Base-by-base conservation (phyloP, 371 early-diverging fungal genomes). In the Phascolomyces articulosus region DNA sequence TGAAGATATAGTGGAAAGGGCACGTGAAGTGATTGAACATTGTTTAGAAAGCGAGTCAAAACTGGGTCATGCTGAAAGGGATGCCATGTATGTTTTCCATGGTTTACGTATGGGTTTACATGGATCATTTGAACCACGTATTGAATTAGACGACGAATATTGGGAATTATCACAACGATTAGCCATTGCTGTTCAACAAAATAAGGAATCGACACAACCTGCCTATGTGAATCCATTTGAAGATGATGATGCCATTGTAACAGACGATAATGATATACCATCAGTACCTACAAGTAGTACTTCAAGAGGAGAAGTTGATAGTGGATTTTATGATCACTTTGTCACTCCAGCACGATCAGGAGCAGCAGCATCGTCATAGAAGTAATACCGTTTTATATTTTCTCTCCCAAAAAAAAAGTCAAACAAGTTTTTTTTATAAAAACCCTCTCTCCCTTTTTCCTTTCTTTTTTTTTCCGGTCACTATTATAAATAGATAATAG, bases 51-150 rank as follows among this genome's bases (percentile, higher is more conserved):
- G 80, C 47, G 85, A 85, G 48, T 48, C 71, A 15, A 80, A 77
- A 49, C 66, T 82, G 20, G 73, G 75, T 26, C 73, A 77, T 60
- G 59, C 71, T 20, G 85, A 85, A 65, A 70, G 79, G 29, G 78
- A 79, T 61, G 80, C 83, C 21, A 83, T 85, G 84, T 83, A 84
- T 62, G 63, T 77, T 24, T 81, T 79, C 67, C 83, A 83, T 68
- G 73, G 74, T 9, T 59, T 82, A 62, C 71, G 80, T 40, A 77
- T 71, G 58, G 80, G 71, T 16, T 65, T 73, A 34, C 66, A 64
- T 54, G 77, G 77, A 48, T 61, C 68, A 11, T 73, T 77, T 57
- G 72, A 72, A 28, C 70, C 72, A 23, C 73, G 62, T 53, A 70
- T 77, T 26, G 76, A 76, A 23, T 29, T 79, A 57, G 76, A 74